These are phyloP conservation scores for Kurtzmaniella natalensis DNA, from an alignment of 1,139 yeast species.

Conservation along the genomic window DNA sequence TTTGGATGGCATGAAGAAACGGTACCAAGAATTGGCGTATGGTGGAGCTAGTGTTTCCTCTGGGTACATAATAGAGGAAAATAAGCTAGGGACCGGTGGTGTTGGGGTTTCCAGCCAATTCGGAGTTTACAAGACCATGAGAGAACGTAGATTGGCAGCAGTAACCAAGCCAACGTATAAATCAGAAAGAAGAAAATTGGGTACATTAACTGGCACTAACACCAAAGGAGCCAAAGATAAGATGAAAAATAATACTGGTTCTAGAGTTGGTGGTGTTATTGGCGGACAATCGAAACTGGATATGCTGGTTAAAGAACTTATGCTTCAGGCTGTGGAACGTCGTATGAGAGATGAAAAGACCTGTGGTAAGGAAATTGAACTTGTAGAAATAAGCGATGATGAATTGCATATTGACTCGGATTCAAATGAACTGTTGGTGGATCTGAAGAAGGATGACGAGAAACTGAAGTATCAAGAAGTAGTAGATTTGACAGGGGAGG, in stretches of 20 bases:
- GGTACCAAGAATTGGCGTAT: slow-evolving; percentile 53
- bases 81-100: slow-evolving; percentile 40
- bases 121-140: slow-evolving; percentile 22
- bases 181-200: slow-evolving; percentile 35
- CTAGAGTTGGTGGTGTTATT: too few species aligned
- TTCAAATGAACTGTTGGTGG: slow-evolving; percentile 5
- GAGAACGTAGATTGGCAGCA: slow-evolving; percentile 37
- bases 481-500: slow-evolving; percentile 22
- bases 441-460: background rate
- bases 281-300: too few species aligned
- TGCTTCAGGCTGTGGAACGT: slow-evolving; percentile 65
- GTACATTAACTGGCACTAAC: slow-evolving; percentile 14
- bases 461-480: slow-evolving; percentile 15
- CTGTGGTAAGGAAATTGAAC: slow-evolving; percentile 34
- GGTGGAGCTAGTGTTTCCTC: slow-evolving; percentile 20
- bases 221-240: slow-evolving; percentile 8
- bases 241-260: slow-evolving; percentile 8
- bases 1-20: slow-evolving; percentile 56
- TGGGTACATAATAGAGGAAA: slow-evolving; percentile 47
- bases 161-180: slow-evolving; percentile 34
- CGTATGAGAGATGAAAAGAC: slow-evolving; percentile 54
- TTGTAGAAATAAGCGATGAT: slow-evolving; percentile 27
- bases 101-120: slow-evolving; percentile 12
- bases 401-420: slow-evolving; percentile 24
- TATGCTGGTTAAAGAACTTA: slow-evolving; percentile 42